Evolutionary conservation across 1,284 basidiomycete genomes (phyloP), one percentile per base, ranked within the genome.

Genomic region (Pseudozyma tsukubaensis): DNA sequence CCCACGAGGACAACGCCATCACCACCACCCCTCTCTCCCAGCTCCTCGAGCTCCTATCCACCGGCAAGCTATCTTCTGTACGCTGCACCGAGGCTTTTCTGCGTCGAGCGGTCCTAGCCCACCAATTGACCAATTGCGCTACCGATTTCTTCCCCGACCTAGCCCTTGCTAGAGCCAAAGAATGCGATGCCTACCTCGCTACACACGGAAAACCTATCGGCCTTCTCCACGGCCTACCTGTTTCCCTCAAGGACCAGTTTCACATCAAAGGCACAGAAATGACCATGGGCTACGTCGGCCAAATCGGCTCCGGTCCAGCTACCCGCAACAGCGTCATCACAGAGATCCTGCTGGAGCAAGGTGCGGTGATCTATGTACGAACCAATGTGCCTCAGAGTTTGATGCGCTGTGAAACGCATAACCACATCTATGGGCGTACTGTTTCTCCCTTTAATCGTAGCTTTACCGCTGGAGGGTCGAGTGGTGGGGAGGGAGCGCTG

Each of bases 321-420:
- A 4, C 40, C 29, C 9, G 40, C 43, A 35, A 64, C 50, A 37
- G 50, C 59, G 57, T 63, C 21, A 57, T 60, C 53, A 10, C 69
- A 87, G 85, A 73, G 6, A 71, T 94, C 21, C 90, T 93, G 35
- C 88, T 88, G 42, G 87, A 92, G 6, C 82, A 92, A 0, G 92
- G 92, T n/a, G 92, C 90, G 0, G 88, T 93, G 39, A 88, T 90
- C 2, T 91, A 91, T 83, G 90, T 90, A 80, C 93, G 93, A 85
- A 93, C 92, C 19, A 94, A 94, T 80, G 87, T 88, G 11, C 87
- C 87, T 3, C 91, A 94, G 85, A 93, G 92, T 0, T 89, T 95
- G 88, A 89, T 94, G 64, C 89, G 91, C 2, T 94, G 94, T 77
- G 94, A 95, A 84, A 93, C 92, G 80, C 85, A 85, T 13, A 95